Base-by-base conservation (phyloP, 2,329 filamentous ascomycete genomes). In the Phoma sp. region DNA sequence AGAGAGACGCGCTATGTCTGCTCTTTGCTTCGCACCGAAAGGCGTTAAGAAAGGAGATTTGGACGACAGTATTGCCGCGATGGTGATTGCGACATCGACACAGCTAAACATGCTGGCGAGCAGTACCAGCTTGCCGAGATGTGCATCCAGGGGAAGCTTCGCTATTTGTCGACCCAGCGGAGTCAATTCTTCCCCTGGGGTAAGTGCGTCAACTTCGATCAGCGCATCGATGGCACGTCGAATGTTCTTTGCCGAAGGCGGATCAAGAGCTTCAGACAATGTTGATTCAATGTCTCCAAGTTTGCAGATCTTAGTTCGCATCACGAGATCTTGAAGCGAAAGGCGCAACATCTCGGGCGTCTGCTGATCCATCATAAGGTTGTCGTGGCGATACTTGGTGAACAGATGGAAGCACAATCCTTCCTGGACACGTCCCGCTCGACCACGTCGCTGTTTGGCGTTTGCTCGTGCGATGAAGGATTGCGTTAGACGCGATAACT, bases 301-400 rank as follows among this genome's bases (percentile, higher is more conserved):
- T 69, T 96, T 96, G 80, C 93, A 99, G 40, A 97, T 96, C 77
- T 99, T 99, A 61, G 98, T 93, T 7, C 95, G 87, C 71, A 99
- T 93, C 4, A 96, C 92, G 9, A 99, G 81, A 69, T 99, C 95
- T 74, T 99, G 95, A 9, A 99, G 80, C 0, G 95, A 97, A 4
- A 99, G 80, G 0, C 95, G 89, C 36, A 99, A 85, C 86, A 99
- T 96, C 74, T 99, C 95, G 0, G 95, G 96, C 0, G 91, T 96
- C 77, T 98, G 95, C 69, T 97, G 91, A 58, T 96, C 92, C 45
- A 87, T 87, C 83, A 98, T 91, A 54, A 85, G 70, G 52, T 86
- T 85, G 70, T 98, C 93, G 70, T 97, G 91, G 7, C 93, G 86
- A 66, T 92, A 85, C 66, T 89, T 95, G 1, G 95, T 97, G 70